A percentile compares a stretch with the other conserved stretches of the same genome.
Evolutionary conservation across 164 flowering plant genomes (phyloP).

Genomic region (Vitis labrusca): DNA sequence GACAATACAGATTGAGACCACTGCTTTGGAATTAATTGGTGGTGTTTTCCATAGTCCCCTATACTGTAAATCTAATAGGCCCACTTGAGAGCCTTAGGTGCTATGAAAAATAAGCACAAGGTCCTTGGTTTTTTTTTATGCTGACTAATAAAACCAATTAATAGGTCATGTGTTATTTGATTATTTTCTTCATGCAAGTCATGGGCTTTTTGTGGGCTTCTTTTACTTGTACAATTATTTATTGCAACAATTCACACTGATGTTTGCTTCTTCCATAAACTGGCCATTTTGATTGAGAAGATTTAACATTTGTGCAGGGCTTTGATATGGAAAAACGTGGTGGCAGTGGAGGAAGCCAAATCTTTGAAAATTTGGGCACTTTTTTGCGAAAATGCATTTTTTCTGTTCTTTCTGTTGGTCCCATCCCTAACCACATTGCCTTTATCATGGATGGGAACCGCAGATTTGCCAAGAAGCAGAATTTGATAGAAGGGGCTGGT

Average conservation of each 20-base stretch:
- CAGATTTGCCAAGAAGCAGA: conserved; percentile 48
- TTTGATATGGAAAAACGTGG: conserved; percentile 11
- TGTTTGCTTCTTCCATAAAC: not conserved
- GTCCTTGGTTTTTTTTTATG: conserved; percentile 10
- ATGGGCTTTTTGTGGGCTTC: not conserved
- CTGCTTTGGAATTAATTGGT: conserved; percentile 32
- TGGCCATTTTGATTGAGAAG: not conserved
- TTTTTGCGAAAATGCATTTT: conserved; percentile 30
- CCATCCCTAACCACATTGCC: conserved; percentile 61
- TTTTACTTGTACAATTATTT: not conserved
- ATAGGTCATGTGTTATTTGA: not conserved
- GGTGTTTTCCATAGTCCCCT: conserved; percentile 60
- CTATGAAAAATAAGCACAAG: conserved; percentile 32
- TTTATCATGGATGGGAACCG: conserved; percentile 76
- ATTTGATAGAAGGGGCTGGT: conserved; percentile 43
- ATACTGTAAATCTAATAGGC: conserved; percentile 41
- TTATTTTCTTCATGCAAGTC: not conserved
- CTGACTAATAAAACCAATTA: not conserved
- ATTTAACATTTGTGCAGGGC: not conserved
- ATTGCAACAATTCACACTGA: not conserved
- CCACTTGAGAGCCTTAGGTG: conserved; percentile 31
- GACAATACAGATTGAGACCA: conserved; percentile 52
- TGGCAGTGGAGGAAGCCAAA: not conserved
- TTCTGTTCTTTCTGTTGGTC: conserved; percentile 46
- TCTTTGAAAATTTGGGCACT: conserved; percentile 7